Conservation (phyloP, 1,139 yeast genomes). For the Magnusiomyces paraingens region DNA sequence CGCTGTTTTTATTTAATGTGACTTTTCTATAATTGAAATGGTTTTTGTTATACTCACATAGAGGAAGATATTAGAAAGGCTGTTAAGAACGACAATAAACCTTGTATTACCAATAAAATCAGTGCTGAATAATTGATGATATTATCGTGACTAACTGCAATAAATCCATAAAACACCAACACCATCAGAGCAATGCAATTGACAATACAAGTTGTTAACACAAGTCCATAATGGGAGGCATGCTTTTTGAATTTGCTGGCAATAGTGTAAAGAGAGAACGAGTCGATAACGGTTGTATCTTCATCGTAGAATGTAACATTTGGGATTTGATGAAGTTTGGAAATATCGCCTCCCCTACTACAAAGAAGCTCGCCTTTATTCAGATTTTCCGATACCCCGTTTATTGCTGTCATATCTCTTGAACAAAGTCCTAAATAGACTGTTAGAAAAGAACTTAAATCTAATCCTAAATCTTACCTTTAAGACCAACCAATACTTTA, state of each 20-base stretch:
- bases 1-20: neutral
- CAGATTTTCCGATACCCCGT: neutral
- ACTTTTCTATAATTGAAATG: neutral
- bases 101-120: neutral
- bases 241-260: neutral
- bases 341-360: neutral
- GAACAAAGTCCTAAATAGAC: neutral
- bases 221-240: neutral
- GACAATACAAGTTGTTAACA: conserved; percentile 5
- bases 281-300: neutral
- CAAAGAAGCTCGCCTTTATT: neutral
- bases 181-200: conserved; percentile 1
- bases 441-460: neutral
- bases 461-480: neutral
- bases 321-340: conserved; percentile 7
- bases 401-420: neutral
- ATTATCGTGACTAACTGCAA: neutral
- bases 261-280: neutral
- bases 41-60: neutral
- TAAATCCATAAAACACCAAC: conserved; percentile 4
- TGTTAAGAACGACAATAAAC: neutral
- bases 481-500: neutral
- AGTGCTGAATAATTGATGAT: neutral
- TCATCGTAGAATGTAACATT: conserved; percentile 4
- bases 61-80: neutral